These are phyloP conservation scores for Camellia oleifera DNA, from an alignment of 179 eudicot species.

Conservation along the genomic window DNA sequence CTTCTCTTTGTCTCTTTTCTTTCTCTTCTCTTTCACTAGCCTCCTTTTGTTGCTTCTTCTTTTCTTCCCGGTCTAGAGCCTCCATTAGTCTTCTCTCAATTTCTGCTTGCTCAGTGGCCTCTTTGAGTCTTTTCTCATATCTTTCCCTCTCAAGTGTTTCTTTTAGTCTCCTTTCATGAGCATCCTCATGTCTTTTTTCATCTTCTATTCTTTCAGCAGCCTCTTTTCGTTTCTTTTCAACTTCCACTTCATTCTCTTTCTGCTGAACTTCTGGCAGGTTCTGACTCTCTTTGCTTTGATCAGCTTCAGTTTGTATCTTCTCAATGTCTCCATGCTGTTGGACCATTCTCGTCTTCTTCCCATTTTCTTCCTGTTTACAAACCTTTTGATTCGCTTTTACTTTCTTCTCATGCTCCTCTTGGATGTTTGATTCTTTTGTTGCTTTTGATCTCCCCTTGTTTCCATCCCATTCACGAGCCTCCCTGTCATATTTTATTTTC, in stretches of 20 bases:
- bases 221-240: conserved; percentile 9
- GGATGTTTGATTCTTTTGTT: conserved; percentile 32
- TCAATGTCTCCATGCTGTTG: conserved; percentile 33
- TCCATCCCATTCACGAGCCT: conserved; percentile 26
- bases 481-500: conserved; percentile 15
- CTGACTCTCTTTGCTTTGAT: conserved; percentile 16
- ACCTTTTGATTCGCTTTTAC: conserved; percentile 37
- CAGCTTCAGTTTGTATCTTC: conserved; percentile 21
- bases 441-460: conserved; percentile 38
- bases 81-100: no score
- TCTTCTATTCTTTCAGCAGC: conserved; percentile 13
- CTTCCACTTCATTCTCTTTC: conserved; percentile 21
- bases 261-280: conserved; percentile 19
- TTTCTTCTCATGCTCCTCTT: conserved; percentile 42
- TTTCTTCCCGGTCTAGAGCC: no score
- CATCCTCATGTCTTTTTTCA: conserved; percentile 24
- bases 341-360: conserved; percentile 13
- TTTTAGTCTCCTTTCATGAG: not conserved
- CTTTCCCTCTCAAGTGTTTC: no score
- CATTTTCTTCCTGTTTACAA: conserved; percentile 21
- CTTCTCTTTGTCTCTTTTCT: conserved; percentile 6
- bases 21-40: no score
- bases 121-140: no score
- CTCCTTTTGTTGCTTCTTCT: no score
- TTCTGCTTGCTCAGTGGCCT: no score